Evolutionary conservation across 2,329 filamentous ascomycete genomes (phyloP).

Genomic region (Colletotrichum spaethianum): DNA sequence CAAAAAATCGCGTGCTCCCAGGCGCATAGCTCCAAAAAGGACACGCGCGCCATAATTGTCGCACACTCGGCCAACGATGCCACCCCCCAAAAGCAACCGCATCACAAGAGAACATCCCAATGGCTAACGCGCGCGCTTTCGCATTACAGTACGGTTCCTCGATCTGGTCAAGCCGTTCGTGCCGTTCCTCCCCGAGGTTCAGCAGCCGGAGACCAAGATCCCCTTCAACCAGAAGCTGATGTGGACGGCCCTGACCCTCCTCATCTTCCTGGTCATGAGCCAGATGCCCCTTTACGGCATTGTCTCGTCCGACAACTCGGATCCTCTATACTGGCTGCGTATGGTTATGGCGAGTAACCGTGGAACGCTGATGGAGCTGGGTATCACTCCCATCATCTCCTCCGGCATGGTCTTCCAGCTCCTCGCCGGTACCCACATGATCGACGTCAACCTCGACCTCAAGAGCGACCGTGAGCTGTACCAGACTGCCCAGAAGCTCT

Average conservation of each 20-base stretch:
- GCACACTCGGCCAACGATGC: not conserved
- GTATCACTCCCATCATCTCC: conserved; percentile 98
- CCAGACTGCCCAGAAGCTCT: conserved; percentile 99
- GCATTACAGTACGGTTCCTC: conserved; percentile 91
- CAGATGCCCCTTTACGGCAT: conserved; percentile 99
- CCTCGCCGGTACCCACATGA: conserved; percentile 98
- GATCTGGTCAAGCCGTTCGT: conserved; percentile 99
- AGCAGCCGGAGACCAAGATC: conserved; percentile 97
- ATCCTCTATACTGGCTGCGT: conserved; percentile 99
- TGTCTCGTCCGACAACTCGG: conserved; percentile 97
- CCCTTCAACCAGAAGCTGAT: conserved; percentile 99
- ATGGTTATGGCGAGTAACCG: conserved; percentile 99
- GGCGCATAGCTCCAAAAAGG: conserved; percentile 34
- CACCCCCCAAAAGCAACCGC: not conserved
- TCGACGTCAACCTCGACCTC: conserved; percentile 99
- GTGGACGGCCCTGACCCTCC: conserved; percentile 93
- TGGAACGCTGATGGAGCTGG: conserved; percentile 95
- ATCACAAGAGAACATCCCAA: not conserved
- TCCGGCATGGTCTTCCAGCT: conserved; percentile 99
- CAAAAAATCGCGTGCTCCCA: conserved; percentile 33
- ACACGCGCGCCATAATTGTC: conserved; percentile 26
- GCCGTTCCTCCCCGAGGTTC: conserved; percentile 99
- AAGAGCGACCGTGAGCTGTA: conserved; percentile 99
- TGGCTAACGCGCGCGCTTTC: conserved; percentile 32
- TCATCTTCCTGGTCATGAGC: conserved; percentile 99